Evolutionary conservation across 1,284 basidiomycete species (phyloP).

Genomic region (Pholiota adiposa): DNA sequence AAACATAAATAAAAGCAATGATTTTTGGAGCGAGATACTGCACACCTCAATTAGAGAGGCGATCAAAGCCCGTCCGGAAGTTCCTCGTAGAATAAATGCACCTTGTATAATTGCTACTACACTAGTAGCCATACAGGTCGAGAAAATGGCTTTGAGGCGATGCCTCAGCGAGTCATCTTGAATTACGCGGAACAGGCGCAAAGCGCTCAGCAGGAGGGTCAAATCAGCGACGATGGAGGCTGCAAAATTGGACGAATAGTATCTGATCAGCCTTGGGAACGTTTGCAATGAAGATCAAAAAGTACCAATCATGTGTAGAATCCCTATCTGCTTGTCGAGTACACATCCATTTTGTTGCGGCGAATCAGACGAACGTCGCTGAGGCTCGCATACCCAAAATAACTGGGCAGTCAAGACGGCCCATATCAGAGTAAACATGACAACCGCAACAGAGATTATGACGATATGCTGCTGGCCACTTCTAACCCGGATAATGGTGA

Average conservation of each 20-base stretch:
- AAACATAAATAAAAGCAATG: background rate
- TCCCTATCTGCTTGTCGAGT: constrained; percentile 22
- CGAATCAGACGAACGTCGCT: background rate
- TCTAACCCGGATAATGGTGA: constrained; percentile 51
- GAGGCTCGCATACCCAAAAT: constrained; percentile 27
- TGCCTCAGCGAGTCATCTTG: constrained; percentile 36
- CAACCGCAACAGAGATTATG: constrained; percentile 31
- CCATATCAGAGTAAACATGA: constrained; percentile 32
- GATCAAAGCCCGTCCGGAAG: constrained; percentile 33
- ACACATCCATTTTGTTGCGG: constrained; percentile 10
- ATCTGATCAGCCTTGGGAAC: background rate
- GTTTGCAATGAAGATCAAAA: constrained; percentile 1
- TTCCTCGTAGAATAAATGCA: constrained; percentile 37
- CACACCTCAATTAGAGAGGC: constrained; percentile 43
- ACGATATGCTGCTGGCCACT: constrained; percentile 31
- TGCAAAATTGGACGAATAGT: constrained; percentile 2
- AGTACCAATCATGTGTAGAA: constrained; percentile 28
- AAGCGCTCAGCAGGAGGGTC: constrained; percentile 36
- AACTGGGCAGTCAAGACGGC: constrained; percentile 24
- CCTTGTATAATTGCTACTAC: constrained; percentile 47
- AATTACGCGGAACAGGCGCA: constrained; percentile 39
- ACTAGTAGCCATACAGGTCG: constrained; percentile 42
- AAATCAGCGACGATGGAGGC: constrained; percentile 24
- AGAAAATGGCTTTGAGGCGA: constrained; percentile 44
- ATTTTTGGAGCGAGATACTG: background rate